Conservation (phyloP, 805 yeast genomes). For the Candida parachauliodes region DNA sequence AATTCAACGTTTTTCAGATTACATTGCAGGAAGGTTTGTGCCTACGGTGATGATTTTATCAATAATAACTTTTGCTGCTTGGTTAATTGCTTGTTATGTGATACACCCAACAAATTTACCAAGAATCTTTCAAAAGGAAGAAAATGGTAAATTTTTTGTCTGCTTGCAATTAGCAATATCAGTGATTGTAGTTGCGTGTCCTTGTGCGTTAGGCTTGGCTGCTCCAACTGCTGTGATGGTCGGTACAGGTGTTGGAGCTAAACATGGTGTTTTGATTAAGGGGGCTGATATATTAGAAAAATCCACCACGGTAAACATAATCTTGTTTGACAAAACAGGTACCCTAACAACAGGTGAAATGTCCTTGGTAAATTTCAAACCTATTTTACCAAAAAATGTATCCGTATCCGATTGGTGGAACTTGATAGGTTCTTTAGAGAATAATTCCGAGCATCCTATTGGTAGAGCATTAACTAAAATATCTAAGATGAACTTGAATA, state of each 20-base stretch:
- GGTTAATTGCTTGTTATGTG: constrained; percentile 32
- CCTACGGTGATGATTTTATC: constrained; percentile 67
- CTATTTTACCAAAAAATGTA: constrained; percentile 9
- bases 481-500: constrained; percentile 23
- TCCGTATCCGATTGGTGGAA: constrained; percentile 42
- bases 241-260: constrained; percentile 95
- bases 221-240: constrained; percentile 99
- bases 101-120: constrained; percentile 35
- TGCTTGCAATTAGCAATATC: constrained; percentile 81
- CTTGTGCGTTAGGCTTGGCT: constrained; percentile 95
- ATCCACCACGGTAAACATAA: constrained; percentile 58
- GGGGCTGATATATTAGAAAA: constrained; percentile 88
- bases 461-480: constrained; percentile 63
- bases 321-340: constrained; percentile 94
- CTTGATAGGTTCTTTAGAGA: constrained; percentile 57
- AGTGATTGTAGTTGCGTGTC: constrained; percentile 96
- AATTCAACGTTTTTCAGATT: constrained; percentile 84
- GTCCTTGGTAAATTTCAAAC: constrained; percentile 34
- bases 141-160: constrained; percentile 57
- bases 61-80: constrained; percentile 51
- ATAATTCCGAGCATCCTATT: constrained; percentile 81
- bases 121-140: constrained; percentile 39
- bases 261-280: constrained; percentile 83
- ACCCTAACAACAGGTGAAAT: constrained; percentile 86
- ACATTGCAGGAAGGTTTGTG: constrained; percentile 80